A percentile compares a stretch with the other conserved stretches of the same genome.
phyloP scores from a whole-genome alignment of 192 early-diverging fungal genomes.

The Coemansia sp. region DNA sequence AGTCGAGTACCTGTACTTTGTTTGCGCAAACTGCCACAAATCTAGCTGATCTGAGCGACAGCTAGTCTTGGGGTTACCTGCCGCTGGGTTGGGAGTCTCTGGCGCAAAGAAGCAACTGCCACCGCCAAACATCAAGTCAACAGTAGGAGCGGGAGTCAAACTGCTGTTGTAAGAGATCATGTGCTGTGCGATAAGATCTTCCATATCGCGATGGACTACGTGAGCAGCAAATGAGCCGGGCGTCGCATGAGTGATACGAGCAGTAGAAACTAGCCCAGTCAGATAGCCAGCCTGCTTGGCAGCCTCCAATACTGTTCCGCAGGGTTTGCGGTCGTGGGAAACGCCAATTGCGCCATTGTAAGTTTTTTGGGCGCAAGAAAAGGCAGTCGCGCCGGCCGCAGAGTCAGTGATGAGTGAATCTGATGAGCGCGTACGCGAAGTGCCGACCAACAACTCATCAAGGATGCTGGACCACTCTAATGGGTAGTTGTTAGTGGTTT shows the following conservation, averaged over 20 bases:
- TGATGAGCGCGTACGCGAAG: conserved; percentile 54
- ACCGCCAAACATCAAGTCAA: conserved; percentile 60
- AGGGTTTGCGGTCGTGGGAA: conserved; percentile 36
- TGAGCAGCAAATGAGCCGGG: conserved; percentile 62
- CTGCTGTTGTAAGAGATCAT: conserved; percentile 47
- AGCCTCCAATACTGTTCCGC: conserved; percentile 62
- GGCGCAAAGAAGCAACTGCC: conserved; percentile 55
- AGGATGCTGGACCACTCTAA: conserved; percentile 39
- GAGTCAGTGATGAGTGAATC: conserved; percentile 59
- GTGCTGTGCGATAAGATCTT: conserved; percentile 58
- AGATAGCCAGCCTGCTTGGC: conserved; percentile 50
- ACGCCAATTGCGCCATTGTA: conserved; percentile 60
- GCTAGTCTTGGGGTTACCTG: conserved; percentile 7
- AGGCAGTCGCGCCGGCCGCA: conserved; percentile 64
- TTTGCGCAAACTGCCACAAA: conserved; percentile 30
- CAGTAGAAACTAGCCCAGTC: conserved; percentile 60
- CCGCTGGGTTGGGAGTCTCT: conserved; percentile 9
- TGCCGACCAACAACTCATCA: conserved; percentile 55
- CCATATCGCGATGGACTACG: conserved; percentile 52
- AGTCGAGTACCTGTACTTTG: conserved; percentile 9
- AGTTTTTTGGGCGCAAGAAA: conserved; percentile 55
- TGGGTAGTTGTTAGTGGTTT: background rate
- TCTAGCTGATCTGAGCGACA: conserved; percentile 52
- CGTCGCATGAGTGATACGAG: conserved; percentile 63
- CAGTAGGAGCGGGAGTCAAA: conserved; percentile 5